phyloP scores from a whole-genome alignment of 75 land plant species.

The Sequoiadendron giganteum region DNA sequence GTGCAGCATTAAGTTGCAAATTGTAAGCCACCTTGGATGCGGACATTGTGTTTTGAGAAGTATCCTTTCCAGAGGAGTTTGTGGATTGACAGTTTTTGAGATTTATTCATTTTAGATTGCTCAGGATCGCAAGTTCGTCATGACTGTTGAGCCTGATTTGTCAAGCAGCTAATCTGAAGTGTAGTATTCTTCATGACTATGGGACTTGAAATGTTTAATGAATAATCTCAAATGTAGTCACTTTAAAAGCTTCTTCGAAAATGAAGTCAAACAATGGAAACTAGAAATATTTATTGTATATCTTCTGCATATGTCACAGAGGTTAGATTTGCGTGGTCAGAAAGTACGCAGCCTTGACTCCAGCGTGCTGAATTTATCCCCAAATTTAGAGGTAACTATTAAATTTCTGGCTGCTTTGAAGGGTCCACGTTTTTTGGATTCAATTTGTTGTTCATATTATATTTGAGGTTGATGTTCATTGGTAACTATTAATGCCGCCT shows the following conservation, averaged over 20 bases:
- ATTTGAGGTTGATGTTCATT: not conserved
- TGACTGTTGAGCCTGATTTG: not conserved
- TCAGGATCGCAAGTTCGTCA: not conserved
- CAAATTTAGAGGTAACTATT: conserved; percentile 71
- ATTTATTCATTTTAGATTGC: too few species aligned
- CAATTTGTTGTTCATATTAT: not conserved
- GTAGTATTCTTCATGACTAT: not conserved
- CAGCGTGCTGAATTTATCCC: conserved; percentile 63
- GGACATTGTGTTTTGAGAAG: not conserved
- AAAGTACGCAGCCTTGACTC: conserved; percentile 70
- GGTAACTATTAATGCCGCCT: not conserved
- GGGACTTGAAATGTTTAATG: not conserved
- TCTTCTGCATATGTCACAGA: conserved; percentile 29
- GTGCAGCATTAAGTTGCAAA: not conserved
- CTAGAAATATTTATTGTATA: not conserved
- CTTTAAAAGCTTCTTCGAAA: not conserved
- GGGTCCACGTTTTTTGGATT: not conserved
- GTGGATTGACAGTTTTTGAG: too few species aligned
- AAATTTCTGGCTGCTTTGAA: not conserved
- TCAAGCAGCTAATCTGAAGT: not conserved
- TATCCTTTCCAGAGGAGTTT: not conserved
- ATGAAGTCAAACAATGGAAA: not conserved
- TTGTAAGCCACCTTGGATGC: not conserved
- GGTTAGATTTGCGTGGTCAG: conserved; percentile 90
- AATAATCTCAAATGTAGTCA: not conserved